Evolutionary conservation across 192 early-diverging fungal genomes (phyloP).

Genomic region (Umbelopsis isabellina): DNA sequence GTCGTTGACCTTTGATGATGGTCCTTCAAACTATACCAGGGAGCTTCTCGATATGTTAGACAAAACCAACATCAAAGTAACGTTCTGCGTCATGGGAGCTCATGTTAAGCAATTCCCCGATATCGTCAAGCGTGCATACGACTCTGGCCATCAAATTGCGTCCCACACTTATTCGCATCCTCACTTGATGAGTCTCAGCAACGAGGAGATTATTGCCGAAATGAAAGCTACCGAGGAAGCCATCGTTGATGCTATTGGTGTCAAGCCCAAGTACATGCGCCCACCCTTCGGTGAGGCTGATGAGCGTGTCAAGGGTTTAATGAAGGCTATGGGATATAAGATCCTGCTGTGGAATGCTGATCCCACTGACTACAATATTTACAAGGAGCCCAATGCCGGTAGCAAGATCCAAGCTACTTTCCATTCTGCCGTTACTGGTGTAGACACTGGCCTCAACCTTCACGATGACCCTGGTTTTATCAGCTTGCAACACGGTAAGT

Average conservation of each 20-base stretch:
- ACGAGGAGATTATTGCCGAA: conserved; percentile 44
- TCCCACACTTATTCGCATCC: conserved; percentile 57
- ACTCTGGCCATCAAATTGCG: conserved; percentile 64
- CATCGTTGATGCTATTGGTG: conserved; percentile 53
- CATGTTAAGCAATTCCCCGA: conserved; percentile 51
- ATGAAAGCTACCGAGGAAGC: conserved; percentile 51
- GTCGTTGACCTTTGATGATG: conserved; percentile 62
- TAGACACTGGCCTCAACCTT: conserved; percentile 17
- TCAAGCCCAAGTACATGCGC: conserved; percentile 60
- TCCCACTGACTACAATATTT: conserved; percentile 37
- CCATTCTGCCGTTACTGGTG: not conserved
- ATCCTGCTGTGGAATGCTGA: conserved; percentile 44
- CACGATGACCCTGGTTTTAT: conserved; percentile 36
- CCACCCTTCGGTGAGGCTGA: conserved; percentile 68
- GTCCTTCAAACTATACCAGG: conserved; percentile 54
- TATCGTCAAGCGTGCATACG: conserved; percentile 48
- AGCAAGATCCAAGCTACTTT: conserved; percentile 16
- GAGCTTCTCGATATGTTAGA: conserved; percentile 57
- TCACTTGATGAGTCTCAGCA: conserved; percentile 49
- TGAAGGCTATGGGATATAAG: conserved; percentile 40
- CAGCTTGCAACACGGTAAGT: conserved; percentile 42
- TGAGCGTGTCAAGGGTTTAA: conserved; percentile 56
- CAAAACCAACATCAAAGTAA: conserved; percentile 58
- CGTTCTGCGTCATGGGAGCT: conserved; percentile 70
- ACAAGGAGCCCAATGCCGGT: conserved; percentile 20